These are phyloP conservation scores for Lophiostoma macrostomum DNA, from an alignment of 495 filamentous ascomycete genomes.

Conservation along the genomic window DNA sequence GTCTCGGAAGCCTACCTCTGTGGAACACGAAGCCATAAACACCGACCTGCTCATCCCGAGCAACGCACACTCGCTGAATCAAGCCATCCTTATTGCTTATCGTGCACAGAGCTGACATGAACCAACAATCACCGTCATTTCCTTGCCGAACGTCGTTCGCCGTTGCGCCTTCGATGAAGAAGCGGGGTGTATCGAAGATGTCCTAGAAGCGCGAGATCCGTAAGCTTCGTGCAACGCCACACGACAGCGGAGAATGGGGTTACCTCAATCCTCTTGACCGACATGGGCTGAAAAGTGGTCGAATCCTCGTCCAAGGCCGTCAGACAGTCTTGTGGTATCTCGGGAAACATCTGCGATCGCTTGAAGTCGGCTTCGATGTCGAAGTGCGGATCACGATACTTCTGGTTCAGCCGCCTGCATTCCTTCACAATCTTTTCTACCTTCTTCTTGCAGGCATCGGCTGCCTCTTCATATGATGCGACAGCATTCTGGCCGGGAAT, in stretches of 20 bases:
- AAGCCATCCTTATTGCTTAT: slow-evolving; percentile 75
- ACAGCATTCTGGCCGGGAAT: slow-evolving; percentile 56
- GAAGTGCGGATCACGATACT: slow-evolving; percentile 86
- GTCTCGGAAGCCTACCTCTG: slow-evolving; percentile 51
- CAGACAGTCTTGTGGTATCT: slow-evolving; percentile 51
- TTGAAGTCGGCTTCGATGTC: slow-evolving; percentile 82
- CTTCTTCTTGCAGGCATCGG: slow-evolving; percentile 63
- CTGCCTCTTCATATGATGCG: slow-evolving; percentile 71
- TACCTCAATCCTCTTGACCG: slow-evolving; percentile 43
- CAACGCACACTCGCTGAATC: slow-evolving; percentile 82
- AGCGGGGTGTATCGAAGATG: slow-evolving; percentile 83
- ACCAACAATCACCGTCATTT: slow-evolving; percentile 85
- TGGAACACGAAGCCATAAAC: slow-evolving; percentile 95
- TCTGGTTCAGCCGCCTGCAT: slow-evolving; percentile 80
- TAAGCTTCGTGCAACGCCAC: slow-evolving; percentile 8
- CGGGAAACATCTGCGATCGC: slow-evolving; percentile 57
- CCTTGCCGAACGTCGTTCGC: slow-evolving; percentile 81
- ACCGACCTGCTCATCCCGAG: slow-evolving; percentile 71
- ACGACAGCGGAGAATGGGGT: not conserved
- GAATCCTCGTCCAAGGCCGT: slow-evolving; percentile 29
- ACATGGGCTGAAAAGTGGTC: slow-evolving; percentile 30
- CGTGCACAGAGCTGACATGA: slow-evolving; percentile 81
- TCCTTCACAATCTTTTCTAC: slow-evolving; percentile 80
- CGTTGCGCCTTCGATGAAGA: slow-evolving; percentile 78
- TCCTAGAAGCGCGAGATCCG: slow-evolving; percentile 48